phyloP scores from a whole-genome alignment of 208 protist species.

The Herpetomonas muscarum region DNA sequence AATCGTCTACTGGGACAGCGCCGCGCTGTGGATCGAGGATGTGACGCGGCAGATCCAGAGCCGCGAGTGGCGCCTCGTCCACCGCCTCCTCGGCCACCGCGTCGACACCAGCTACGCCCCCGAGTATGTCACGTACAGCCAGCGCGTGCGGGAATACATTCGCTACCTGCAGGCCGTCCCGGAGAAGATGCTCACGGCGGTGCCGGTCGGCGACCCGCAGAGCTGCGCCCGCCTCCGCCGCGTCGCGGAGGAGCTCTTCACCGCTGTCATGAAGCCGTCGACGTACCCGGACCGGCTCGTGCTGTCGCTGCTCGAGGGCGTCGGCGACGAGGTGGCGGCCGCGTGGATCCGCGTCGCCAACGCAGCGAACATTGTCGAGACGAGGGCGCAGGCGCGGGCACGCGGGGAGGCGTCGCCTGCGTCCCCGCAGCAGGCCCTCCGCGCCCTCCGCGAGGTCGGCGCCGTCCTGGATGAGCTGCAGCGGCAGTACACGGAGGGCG shows the following conservation, averaged over 20 bases:
- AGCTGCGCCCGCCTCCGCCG: constrained; percentile 13
- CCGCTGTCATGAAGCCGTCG: constrained; percentile 31
- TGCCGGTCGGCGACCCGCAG: constrained; percentile 15
- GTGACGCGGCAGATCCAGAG: constrained; percentile 60
- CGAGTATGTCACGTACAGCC: constrained; percentile 59
- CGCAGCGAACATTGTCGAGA: constrained; percentile 29
- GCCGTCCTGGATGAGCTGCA: constrained; percentile 38
- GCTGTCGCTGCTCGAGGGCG: constrained; percentile 41
- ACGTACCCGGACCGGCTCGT: constrained; percentile 42
- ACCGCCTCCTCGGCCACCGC: constrained; percentile 60
- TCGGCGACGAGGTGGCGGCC: constrained; percentile 41
- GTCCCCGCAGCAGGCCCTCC: not conserved
- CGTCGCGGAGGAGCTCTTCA: constrained; percentile 38
- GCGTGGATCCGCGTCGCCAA: constrained; percentile 46
- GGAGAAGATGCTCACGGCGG: constrained; percentile 33
- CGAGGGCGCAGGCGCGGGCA: constrained; percentile 20
- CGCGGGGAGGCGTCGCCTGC: constrained; percentile 5
- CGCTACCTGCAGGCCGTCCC: constrained; percentile 56
- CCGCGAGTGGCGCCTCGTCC: constrained; percentile 79
- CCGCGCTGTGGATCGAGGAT: constrained; percentile 68
- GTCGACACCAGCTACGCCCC: constrained; percentile 68
- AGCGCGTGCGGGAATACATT: constrained; percentile 65
- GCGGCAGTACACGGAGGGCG: constrained; percentile 30
- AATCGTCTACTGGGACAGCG: constrained; percentile 68
- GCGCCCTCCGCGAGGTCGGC: constrained; percentile 7